Conservation (phyloP, 2,329 filamentous ascomycete species). For the Furcasterigmium sp. region DNA sequence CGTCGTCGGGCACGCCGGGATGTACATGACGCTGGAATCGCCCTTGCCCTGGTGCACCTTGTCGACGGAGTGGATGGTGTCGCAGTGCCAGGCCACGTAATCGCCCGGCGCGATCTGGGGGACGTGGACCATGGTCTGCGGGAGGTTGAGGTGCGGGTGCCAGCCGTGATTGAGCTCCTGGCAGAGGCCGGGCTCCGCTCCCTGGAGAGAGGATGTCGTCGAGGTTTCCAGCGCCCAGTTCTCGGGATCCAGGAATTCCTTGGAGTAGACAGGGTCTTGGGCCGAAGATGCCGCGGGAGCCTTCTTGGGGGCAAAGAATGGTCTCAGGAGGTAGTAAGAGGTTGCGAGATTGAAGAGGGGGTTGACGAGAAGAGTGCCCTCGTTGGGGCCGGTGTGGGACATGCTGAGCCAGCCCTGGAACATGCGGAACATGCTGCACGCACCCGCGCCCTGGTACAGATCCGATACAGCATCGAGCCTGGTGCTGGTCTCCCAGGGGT, state of each 20-base stretch:
- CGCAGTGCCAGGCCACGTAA: conserved; percentile 81
- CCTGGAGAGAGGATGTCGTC: conserved; percentile 59
- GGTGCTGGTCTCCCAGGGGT: conserved; percentile 73
- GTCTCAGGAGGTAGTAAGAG: conserved; percentile 74
- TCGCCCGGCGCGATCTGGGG: conserved; percentile 67
- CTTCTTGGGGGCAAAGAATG: conserved; percentile 64
- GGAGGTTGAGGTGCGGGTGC: conserved; percentile 66
- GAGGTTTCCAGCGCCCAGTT: conserved; percentile 47
- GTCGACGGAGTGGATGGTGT: conserved; percentile 79
- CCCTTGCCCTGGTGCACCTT: conserved; percentile 62
- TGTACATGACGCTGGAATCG: conserved; percentile 85
- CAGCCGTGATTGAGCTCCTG: conserved; percentile 61
- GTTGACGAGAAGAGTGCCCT: conserved; percentile 80
- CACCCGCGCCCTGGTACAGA: conserved; percentile 74
- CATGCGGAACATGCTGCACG: conserved; percentile 80
- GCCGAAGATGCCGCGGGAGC: not conserved
- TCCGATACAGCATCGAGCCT: conserved; percentile 66
- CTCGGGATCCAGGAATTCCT: conserved; percentile 36
- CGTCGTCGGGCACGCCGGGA: conserved; percentile 79
- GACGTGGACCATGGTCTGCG: conserved; percentile 65
- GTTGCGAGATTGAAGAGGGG: conserved; percentile 71
- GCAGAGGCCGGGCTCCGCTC: conserved; percentile 61
- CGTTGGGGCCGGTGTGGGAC: conserved; percentile 63
- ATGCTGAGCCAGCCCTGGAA: conserved; percentile 70
- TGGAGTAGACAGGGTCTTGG: not conserved